Conservation (phyloP, 768 basidiomycete species). For the Kwoniella sp. region DNA sequence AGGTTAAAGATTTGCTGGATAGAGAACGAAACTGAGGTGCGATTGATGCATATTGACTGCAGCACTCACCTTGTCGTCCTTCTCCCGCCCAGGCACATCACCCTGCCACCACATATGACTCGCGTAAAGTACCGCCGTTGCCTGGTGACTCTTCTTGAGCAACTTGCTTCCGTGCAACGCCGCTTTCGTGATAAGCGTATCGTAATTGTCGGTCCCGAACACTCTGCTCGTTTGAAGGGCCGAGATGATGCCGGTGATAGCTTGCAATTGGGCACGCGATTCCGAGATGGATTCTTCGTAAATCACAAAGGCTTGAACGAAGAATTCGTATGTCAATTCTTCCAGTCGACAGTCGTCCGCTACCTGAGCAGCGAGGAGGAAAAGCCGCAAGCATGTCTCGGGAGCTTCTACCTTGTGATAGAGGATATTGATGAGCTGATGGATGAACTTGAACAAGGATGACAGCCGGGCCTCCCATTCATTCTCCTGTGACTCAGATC, state of each 20-base stretch:
- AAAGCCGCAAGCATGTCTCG: conserved; percentile 84
- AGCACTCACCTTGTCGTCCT: conserved; percentile 59
- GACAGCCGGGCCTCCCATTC: conserved; percentile 85
- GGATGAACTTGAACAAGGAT: conserved; percentile 88
- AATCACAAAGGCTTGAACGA: conserved; percentile 95
- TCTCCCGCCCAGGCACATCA: conserved; percentile 59
- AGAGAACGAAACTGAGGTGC: too few species aligned
- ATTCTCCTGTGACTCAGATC: conserved; percentile 63
- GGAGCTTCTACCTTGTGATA: conserved; percentile 89
- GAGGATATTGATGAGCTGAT: conserved; percentile 88
- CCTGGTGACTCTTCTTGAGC: conserved; percentile 97
- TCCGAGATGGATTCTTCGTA: conserved; percentile 98
- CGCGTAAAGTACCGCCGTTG: conserved; percentile 87
- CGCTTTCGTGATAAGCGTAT: conserved; percentile 97
- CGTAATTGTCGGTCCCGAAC: conserved; percentile 94
- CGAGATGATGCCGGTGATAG: conserved; percentile 93
- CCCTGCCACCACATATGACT: conserved; percentile 99
- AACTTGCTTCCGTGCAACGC: conserved; percentile 93
- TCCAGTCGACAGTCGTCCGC: conserved; percentile 93
- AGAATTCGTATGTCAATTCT: conserved; percentile 94
- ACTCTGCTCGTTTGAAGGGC: conserved; percentile 84
- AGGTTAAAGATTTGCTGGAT: too few species aligned
- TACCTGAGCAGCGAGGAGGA: conserved; percentile 92
- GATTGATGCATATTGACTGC: too few species aligned
- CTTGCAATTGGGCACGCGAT: conserved; percentile 89